phyloP scores from a whole-genome alignment of 1,284 basidiomycete species.

The Salmacisia buchloeana region DNA sequence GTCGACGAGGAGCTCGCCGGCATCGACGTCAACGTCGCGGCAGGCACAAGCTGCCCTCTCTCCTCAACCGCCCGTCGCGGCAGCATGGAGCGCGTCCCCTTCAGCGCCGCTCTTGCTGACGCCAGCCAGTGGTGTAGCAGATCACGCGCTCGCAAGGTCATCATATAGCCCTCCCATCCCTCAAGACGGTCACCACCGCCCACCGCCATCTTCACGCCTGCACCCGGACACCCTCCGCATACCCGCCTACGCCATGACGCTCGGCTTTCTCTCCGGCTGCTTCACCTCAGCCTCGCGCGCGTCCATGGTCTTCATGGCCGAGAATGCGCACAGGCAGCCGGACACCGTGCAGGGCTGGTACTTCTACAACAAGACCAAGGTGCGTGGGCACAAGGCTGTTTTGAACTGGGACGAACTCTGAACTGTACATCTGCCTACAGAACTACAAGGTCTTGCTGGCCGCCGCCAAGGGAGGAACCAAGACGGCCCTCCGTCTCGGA shows the following conservation, averaged over 20 bases:
- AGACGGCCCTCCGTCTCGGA: slow-evolving; percentile 28
- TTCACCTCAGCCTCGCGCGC: slow-evolving; percentile 28
- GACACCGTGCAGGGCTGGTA: slow-evolving; percentile 50
- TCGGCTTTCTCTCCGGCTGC: slow-evolving; percentile 41
- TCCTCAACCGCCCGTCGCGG: too few species aligned
- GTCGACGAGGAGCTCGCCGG: too few species aligned
- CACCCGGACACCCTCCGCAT: slow-evolving; percentile 10
- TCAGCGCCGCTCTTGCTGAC: too few species aligned
- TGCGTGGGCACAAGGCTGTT: slow-evolving; percentile 10
- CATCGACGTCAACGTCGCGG: too few species aligned
- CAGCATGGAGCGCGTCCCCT: too few species aligned
- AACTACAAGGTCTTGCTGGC: slow-evolving; percentile 45
- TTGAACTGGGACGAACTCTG: not conserved
- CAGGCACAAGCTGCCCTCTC: too few species aligned
- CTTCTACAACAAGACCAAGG: slow-evolving; percentile 50
- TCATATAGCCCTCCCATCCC: too few species aligned
- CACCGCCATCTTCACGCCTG: not conserved
- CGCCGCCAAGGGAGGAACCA: slow-evolving; percentile 30
- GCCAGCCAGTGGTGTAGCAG: too few species aligned
- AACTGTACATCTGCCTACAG: slow-evolving; percentile 3
- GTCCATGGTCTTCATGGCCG: slow-evolving; percentile 43
- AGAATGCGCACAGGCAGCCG: slow-evolving; percentile 47
- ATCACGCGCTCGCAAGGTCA: too few species aligned
- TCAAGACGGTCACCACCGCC: too few species aligned
- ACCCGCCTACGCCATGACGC: slow-evolving; percentile 26